Conservation (phyloP, 225 moss, liverwort and hornwort species). For the Bryum argenteum region DNA sequence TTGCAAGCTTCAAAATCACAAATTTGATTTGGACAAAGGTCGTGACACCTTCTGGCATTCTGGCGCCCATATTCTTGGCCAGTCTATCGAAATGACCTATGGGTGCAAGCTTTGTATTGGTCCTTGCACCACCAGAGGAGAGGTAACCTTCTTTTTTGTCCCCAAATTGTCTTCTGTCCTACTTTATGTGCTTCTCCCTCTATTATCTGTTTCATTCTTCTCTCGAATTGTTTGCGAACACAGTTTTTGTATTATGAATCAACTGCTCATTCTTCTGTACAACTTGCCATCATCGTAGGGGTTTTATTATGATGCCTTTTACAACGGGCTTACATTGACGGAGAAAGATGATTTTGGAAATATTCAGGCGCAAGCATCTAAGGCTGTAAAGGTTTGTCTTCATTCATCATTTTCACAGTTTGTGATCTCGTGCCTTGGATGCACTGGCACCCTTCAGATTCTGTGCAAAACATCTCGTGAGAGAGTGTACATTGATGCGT, state of each 20-base stretch:
- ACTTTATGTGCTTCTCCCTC: too few relatives aligned
- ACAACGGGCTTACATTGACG: constrained; percentile 70
- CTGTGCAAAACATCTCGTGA: not conserved
- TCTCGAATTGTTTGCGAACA: not conserved
- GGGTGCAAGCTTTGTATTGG: constrained; percentile 96
- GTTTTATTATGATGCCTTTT: constrained; percentile 92
- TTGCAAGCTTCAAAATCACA: constrained; percentile 71
- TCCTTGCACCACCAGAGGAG: constrained; percentile 94
- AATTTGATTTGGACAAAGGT: constrained; percentile 83
- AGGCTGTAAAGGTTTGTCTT: constrained; percentile 76
- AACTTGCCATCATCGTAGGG: constrained; percentile 52
- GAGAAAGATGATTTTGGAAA: constrained; percentile 79
- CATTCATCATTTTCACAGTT: not conserved
- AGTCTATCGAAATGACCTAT: constrained; percentile 80
- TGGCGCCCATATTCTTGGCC: constrained; percentile 95
- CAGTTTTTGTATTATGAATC: not conserved
- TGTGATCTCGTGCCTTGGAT: not conserved
- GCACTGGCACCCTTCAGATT: not conserved
- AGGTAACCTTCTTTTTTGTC: constrained; percentile 42
- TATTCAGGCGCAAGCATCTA: constrained; percentile 69
- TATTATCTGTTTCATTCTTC: not conserved
- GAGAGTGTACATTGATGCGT: not conserved
- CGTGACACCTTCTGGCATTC: constrained; percentile 99
- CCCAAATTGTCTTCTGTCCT: not conserved
- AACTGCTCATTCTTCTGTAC: not conserved